Conservation (phyloP, 2,329 filamentous ascomycete species). For the Pseudogymnoascus sp. region DNA sequence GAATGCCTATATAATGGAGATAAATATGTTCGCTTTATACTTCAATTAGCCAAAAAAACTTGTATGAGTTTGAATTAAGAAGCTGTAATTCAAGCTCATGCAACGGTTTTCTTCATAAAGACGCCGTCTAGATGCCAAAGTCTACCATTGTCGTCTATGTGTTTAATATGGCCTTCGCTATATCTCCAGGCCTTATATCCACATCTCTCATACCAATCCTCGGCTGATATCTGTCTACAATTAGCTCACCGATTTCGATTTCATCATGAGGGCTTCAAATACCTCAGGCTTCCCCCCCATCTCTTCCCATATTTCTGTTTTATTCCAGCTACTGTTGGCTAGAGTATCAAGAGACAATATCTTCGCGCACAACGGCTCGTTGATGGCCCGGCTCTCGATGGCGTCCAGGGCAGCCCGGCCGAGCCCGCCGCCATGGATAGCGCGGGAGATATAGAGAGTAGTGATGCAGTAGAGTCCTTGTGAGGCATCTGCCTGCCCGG, state of each 20-base stretch:
- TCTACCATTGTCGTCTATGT: not conserved
- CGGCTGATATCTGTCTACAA: not conserved
- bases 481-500: conserved; percentile 6
- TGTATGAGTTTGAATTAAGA: conserved; percentile 9
- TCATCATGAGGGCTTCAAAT: not conserved
- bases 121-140: not conserved
- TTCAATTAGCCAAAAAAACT: not conserved
- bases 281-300: not conserved
- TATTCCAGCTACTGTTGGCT: conserved; percentile 7
- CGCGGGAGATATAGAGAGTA: conserved; percentile 21
- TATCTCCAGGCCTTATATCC: conserved; percentile 10
- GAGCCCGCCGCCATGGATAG: conserved; percentile 19
- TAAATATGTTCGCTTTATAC: conserved; percentile 18
- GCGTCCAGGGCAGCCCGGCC: conserved; percentile 20
- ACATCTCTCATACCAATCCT: conserved; percentile 9
- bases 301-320: not conserved
- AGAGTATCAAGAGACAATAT: conserved; percentile 16
- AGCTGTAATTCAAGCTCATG: not conserved
- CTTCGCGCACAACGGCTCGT: conserved; percentile 19
- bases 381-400: conserved; percentile 16
- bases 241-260: not conserved
- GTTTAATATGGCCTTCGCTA: conserved; percentile 2
- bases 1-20: conserved; percentile 36
- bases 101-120: conserved; percentile 10
- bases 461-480: conserved; percentile 20